Evolutionary conservation across 257 asterid genomes (phyloP).

Genomic region (Thymus mandschuricus): DNA sequence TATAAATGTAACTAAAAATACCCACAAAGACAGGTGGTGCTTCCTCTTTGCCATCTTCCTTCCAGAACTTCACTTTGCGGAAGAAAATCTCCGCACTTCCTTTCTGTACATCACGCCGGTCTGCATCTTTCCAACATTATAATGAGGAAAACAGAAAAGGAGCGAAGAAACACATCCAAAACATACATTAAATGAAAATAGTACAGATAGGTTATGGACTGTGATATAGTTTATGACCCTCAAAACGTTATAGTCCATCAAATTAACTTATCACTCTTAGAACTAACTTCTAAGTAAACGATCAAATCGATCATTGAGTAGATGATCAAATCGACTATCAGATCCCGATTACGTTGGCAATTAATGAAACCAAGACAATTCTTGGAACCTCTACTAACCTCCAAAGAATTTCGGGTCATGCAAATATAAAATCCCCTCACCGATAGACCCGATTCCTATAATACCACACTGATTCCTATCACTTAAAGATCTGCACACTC

Average conservation of each 20-base stretch:
- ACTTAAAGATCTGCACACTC: slow-evolving; percentile 20
- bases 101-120: slow-evolving; percentile 92
- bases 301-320: slow-evolving; percentile 1
- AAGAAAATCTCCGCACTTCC: slow-evolving; percentile 98
- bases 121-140: slow-evolving; percentile 46
- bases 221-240: slow-evolving; percentile 6
- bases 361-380: slow-evolving; percentile 20
- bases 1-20: slow-evolving; percentile 38
- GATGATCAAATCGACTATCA: slow-evolving; percentile 3
- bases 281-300: slow-evolving; percentile 6
- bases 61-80: slow-evolving; percentile 99
- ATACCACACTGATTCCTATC: slow-evolving; percentile 1
- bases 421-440: slow-evolving; percentile 9
- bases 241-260: slow-evolving; percentile 17
- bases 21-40: slow-evolving; percentile 99
- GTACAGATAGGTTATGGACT: slow-evolving; percentile 1
- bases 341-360: background rate
- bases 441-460: background rate
- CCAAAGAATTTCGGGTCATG: background rate
- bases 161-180: background rate
- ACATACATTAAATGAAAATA: background rate
- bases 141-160: slow-evolving; percentile 9
- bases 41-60: slow-evolving; percentile 96
- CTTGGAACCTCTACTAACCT: slow-evolving; percentile 3
- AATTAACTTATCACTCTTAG: slow-evolving; percentile 16